Conservation (phyloP, 192 early-diverging fungal genomes). For the Funneliformis mosseae region DNA sequence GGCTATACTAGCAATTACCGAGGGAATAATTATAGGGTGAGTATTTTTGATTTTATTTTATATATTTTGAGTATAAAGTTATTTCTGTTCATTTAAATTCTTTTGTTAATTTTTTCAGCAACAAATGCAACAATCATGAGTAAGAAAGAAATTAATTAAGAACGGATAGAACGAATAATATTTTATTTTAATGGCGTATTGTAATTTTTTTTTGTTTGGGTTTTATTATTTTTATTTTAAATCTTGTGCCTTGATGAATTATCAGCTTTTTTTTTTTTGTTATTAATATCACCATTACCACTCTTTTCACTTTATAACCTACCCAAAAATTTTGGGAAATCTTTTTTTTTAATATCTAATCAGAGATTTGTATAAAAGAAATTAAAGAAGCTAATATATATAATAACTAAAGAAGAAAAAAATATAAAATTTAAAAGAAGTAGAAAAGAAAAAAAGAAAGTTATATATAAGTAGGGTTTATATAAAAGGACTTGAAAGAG, state of each 20-base stretch:
- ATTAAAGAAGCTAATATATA: background rate
- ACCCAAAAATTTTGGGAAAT: background rate
- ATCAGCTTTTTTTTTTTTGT: background rate
- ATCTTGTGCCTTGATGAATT: background rate
- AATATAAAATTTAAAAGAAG: background rate
- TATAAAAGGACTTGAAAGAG: background rate
- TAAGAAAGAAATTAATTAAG: background rate
- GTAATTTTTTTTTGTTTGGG: background rate
- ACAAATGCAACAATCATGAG: constrained; percentile 5
- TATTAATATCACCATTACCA: background rate
- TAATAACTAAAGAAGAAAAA: background rate
- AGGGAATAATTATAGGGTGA: constrained; percentile 37
- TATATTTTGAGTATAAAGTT: background rate
- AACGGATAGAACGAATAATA: background rate
- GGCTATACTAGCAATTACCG: constrained; percentile 42
- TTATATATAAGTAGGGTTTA: background rate
- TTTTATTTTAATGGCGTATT: background rate
- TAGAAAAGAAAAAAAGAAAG: background rate
- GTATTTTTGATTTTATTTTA: background rate
- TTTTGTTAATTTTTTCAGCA: background rate
- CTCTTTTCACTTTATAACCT: background rate
- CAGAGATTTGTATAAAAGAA: constrained; percentile 13
- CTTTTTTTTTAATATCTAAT: constrained; percentile 15
- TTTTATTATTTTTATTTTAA: background rate
- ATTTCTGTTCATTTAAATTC: background rate